These are phyloP conservation scores for Populus hybrid DNA, from an alignment of 441 rosid genomes.

Conservation along the genomic window DNA sequence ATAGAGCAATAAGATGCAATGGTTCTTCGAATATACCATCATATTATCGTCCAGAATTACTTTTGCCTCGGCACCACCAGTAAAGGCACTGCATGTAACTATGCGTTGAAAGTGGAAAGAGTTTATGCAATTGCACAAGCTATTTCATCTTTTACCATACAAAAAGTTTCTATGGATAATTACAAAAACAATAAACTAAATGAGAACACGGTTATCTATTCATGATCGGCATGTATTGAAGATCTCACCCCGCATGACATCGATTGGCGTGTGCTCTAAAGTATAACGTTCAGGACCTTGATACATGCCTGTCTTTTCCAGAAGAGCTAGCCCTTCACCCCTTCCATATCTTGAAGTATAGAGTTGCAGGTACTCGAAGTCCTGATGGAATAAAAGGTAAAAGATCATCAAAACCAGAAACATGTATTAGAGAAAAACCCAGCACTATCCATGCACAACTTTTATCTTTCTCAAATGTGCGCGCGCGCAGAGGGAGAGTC, in stretches of 20 bases:
- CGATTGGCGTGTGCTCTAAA: conserved; percentile 74
- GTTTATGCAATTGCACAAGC: neutral
- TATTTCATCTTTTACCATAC: neutral
- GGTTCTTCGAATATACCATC: conserved; percentile 5
- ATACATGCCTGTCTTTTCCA: conserved; percentile 86
- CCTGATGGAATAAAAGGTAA: conserved; percentile 30
- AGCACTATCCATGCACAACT: neutral
- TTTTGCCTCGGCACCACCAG: conserved; percentile 7
- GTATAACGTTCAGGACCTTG: conserved; percentile 90
- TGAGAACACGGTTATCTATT: conserved; percentile 3
- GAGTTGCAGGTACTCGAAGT: conserved; percentile 79
- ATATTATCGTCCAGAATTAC: conserved; percentile 8
- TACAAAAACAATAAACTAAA: conserved; percentile 17
- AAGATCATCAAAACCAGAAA: neutral
- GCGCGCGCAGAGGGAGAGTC: neutral
- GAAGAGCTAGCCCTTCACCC: conserved; percentile 64
- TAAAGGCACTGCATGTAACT: conserved; percentile 1
- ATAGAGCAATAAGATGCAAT: conserved; percentile 9
- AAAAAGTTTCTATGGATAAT: conserved; percentile 9
- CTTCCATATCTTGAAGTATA: conserved; percentile 73
- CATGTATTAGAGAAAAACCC: neutral
- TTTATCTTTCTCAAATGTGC: neutral
- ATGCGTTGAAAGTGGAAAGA: conserved; percentile 3
- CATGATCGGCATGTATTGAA: conserved; percentile 59
- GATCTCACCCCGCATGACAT: conserved; percentile 84